A percentile compares a stretch with the other conserved stretches of the same genome.
phyloP scores from a whole-genome alignment of 805 yeast species.

The Monosporozyma aquatica region DNA sequence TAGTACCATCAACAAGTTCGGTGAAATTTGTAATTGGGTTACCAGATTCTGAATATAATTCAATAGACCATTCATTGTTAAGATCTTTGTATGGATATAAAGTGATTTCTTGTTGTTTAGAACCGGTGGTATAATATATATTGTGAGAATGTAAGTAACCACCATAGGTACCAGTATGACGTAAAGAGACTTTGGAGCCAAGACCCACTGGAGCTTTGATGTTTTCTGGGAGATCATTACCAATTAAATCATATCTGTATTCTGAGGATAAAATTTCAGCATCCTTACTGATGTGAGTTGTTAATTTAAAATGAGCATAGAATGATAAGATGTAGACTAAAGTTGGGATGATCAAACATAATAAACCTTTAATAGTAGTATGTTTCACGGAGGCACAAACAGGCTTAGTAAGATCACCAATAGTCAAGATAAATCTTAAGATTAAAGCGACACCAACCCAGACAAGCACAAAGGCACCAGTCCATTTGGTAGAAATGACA shows the following conservation, averaged over 20 bases:
- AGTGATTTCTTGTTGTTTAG: constrained; percentile 77
- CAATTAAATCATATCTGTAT: constrained; percentile 54
- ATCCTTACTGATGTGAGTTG: constrained; percentile 58
- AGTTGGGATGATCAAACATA: constrained; percentile 51
- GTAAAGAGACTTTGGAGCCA: constrained; percentile 57
- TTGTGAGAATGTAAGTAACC: constrained; percentile 77
- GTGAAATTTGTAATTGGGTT: constrained; percentile 51
- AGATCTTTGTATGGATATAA: constrained; percentile 69
- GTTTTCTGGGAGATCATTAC: constrained; percentile 49
- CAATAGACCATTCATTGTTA: constrained; percentile 65
- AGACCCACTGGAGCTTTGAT: constrained; percentile 63
- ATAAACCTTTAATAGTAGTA: constrained; percentile 40
- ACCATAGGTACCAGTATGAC: constrained; percentile 64
- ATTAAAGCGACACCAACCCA: constrained; percentile 62
- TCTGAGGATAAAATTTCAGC: constrained; percentile 63
- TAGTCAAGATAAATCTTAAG: constrained; percentile 55
- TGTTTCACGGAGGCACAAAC: constrained; percentile 40
- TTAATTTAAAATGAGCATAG: constrained; percentile 50
- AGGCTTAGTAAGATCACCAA: constrained; percentile 59
- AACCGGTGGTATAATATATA: constrained; percentile 63
- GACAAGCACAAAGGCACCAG: constrained; percentile 64
- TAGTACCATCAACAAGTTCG: constrained; percentile 58
- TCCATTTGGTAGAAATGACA: constrained; percentile 73
- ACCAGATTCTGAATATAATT: constrained; percentile 51
- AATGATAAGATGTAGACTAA: constrained; percentile 52